A percentile compares a stretch with the other conserved stretches of the same genome.
Conservation (phyloP, 2,329 filamentous ascomycete genomes). For the Hypoxylon sp. region DNA sequence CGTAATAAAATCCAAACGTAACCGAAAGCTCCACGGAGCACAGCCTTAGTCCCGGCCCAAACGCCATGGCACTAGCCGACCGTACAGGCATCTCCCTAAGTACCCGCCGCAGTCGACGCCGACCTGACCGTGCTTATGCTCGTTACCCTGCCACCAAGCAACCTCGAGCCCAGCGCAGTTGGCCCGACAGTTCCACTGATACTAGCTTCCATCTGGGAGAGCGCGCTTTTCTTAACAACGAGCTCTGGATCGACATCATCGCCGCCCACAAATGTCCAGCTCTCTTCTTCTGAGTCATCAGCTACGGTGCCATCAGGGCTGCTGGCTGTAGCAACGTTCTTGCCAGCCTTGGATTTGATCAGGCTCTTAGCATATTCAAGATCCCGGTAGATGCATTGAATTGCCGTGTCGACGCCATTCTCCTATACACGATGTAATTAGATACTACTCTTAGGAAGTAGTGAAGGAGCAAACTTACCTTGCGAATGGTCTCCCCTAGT, state of each 20-base stretch:
- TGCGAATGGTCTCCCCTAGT: slow-evolving; percentile 88
- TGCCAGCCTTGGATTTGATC: slow-evolving; percentile 75
- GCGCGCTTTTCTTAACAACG: slow-evolving; percentile 51
- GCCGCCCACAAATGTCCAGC: slow-evolving; percentile 89
- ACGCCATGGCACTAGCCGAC: slow-evolving; percentile 48
- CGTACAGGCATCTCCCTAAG: slow-evolving; percentile 49
- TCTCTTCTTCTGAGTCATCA: slow-evolving; percentile 77
- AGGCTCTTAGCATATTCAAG: slow-evolving; percentile 91
- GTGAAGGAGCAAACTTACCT: slow-evolving; percentile 68
- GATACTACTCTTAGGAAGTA: slow-evolving; percentile 30
- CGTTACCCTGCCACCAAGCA: slow-evolving; percentile 36
- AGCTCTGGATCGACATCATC: slow-evolving; percentile 55
- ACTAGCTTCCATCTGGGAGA: slow-evolving; percentile 49
- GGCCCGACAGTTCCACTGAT: slow-evolving; percentile 19
- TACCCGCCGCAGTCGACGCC: slow-evolving; percentile 33
- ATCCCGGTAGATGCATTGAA: slow-evolving; percentile 94
- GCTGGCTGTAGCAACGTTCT: slow-evolving; percentile 61
- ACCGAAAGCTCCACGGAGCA: slow-evolving; percentile 14
- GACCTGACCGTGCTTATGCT: slow-evolving; percentile 17
- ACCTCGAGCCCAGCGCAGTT: slow-evolving; percentile 34
- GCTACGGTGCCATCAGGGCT: slow-evolving; percentile 53
- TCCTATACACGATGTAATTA: slow-evolving; percentile 69
- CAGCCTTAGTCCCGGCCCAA: slow-evolving; percentile 32
- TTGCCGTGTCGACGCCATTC: slow-evolving; percentile 88
- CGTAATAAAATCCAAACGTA: slow-evolving; percentile 14